Base-by-base conservation (phyloP, 2,329 filamentous ascomycete genomes). In the Monosporascus sp. region DNA sequence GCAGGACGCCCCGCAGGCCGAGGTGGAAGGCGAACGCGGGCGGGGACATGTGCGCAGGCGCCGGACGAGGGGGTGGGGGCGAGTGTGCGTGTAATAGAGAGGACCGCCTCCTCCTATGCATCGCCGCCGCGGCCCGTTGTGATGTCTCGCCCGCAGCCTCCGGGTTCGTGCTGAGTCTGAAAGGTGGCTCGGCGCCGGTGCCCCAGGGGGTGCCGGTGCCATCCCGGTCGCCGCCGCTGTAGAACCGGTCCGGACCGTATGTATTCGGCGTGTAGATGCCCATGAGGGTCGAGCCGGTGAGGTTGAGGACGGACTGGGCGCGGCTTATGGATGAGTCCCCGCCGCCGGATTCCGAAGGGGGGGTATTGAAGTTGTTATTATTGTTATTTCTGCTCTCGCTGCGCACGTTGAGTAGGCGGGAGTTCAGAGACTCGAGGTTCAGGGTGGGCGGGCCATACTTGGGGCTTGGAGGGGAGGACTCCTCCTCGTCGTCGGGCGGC, bases 211-310 rank as follows among this genome's bases (percentile, higher is more conserved):
- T 91, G 52, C 79, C 76, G 27, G 27, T 14, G 11, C 31, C 31
- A 35, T 35, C 31, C 31, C 31, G 9, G 27, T 62, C 58, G 14
- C 48, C 55, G 17, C 64, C 65, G 37, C 51, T 45, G 51, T 68
- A 68, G 54, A 67, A 66, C 64, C 76, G 70, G 60, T 79, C 72
- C 58, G 71, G 70, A 45, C 80, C 75, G 54, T 81, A 80, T 35
- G 80, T 78, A 1, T 82, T 82, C 7, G 84, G 85, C 11, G 85
- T 86, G 75, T 96, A 99, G 64, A 99, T 99, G 52, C 94, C 93
- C 61, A 88, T 89, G 5, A 99, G 81, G 0, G 94, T 96, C 2
- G 91, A 92, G 9, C 89, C 87, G 4, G 91, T 96, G 55, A 99
- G 79, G 68, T 97, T 96, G 65, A 91, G 76, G 53, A 91, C 82